Evolutionary conservation across 768 basidiomycete genomes (phyloP).

Genomic region (Amanita fuliginea): DNA sequence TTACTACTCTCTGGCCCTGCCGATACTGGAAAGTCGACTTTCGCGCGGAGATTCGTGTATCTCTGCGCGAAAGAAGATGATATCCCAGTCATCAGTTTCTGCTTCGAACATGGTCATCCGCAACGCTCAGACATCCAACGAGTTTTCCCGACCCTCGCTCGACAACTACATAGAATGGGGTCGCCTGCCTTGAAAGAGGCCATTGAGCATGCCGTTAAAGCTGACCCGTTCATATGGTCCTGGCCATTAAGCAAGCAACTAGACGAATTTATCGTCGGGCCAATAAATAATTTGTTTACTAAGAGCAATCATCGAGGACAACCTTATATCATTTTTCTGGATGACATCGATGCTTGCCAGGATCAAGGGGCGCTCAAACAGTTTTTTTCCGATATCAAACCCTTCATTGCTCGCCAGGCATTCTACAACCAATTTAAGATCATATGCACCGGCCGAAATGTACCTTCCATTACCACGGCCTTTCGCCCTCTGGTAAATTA

Average conservation of each 20-base stretch:
- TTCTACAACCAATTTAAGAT: slow-evolving; percentile 1
- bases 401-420: background rate
- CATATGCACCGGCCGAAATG: background rate
- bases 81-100: background rate
- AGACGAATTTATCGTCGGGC: background rate
- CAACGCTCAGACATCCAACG: background rate
- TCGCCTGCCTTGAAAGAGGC: background rate
- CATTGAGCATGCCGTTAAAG: background rate
- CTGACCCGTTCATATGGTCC: background rate
- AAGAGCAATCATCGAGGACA: background rate
- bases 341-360: background rate
- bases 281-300: background rate
- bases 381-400: slow-evolving; percentile 3
- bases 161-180: background rate
- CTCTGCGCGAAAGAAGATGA: background rate
- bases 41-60: background rate
- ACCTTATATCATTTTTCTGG: background rate
- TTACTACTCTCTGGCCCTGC: background rate
- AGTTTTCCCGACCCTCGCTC: background rate
- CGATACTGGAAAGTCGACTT: background rate
- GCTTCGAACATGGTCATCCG: background rate
- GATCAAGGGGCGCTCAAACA: background rate
- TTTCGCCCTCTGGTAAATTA: background rate
- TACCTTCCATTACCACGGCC: too few relatives aligned
- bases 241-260: background rate